phyloP scores from a whole-genome alignment of 2,329 filamentous ascomycete species.

The Exophiala aquamarina region DNA sequence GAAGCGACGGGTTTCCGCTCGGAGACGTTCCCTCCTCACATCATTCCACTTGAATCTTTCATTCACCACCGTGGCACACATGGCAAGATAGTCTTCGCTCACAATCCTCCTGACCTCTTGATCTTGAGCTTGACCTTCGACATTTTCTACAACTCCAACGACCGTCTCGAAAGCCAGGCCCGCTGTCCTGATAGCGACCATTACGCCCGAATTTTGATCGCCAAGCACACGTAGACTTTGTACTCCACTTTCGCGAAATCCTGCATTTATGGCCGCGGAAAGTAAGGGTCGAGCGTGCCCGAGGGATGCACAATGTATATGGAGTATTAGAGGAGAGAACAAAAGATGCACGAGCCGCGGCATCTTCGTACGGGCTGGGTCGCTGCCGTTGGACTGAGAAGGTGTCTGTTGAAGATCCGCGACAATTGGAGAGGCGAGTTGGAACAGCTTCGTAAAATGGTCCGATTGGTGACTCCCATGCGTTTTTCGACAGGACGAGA shows the following conservation, averaged over 20 bases:
- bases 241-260: conserved; percentile 87
- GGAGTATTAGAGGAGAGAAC: conserved; percentile 58
- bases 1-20: conserved; percentile 21
- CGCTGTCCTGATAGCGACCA: conserved; percentile 77
- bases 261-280: conserved; percentile 72
- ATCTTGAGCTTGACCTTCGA: conserved; percentile 33
- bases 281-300: conserved; percentile 74
- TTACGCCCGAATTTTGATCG: conserved; percentile 41
- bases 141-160: conserved; percentile 56
- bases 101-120: conserved; percentile 51
- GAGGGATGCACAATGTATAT: conserved; percentile 75
- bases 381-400: background rate
- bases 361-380: background rate
- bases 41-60: conserved; percentile 50
- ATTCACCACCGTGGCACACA: conserved; percentile 69
- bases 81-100: conserved; percentile 64
- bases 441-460: background rate
- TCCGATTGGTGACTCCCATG: background rate
- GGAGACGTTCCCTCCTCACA: conserved; percentile 40
- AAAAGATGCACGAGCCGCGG: conserved; percentile 18
- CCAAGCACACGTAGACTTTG: conserved; percentile 57
- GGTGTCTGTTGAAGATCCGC: background rate
- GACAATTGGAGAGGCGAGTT: conserved; percentile 22
- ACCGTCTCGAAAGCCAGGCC: conserved; percentile 80
- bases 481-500: background rate